Evolutionary conservation across 768 basidiomycete genomes (phyloP).

Genomic region (Lepiota brunneoincarnata): DNA sequence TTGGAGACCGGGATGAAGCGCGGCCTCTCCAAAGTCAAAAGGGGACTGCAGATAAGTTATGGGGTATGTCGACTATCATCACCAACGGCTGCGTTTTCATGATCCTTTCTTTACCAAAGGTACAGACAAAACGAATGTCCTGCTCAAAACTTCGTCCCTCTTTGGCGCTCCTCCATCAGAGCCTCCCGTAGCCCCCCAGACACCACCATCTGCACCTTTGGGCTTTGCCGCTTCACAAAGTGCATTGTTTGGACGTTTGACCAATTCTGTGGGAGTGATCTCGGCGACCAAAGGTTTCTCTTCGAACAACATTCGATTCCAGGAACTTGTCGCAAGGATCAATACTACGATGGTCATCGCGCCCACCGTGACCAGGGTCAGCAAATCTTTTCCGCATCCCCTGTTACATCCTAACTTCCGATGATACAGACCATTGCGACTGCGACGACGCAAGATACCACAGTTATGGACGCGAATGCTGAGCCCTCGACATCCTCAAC

Average conservation of each 20-base stretch:
- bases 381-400: constrained; percentile 1
- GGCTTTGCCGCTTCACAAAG: constrained; percentile 29
- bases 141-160: constrained; percentile 24
- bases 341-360: constrained; percentile 62
- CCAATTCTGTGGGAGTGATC: neutral
- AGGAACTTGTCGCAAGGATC: constrained; percentile 60
- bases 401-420: neutral
- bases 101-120: neutral
- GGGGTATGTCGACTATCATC: constrained; percentile 19
- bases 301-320: constrained; percentile 33
- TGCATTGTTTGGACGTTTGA: constrained; percentile 42
- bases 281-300: neutral
- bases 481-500: constrained; percentile 10
- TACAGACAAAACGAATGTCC: constrained; percentile 8
- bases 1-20: neutral
- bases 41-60: constrained; percentile 26
- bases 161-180: constrained; percentile 26
- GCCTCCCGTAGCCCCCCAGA: constrained; percentile 9
- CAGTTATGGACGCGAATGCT: neutral
- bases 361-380: constrained; percentile 48
- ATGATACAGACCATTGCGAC: neutral
- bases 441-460: neutral
- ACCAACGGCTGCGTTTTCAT: neutral
- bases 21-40: neutral
- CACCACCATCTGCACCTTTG: constrained; percentile 22